Evolutionary conservation across 1,139 yeast species (phyloP).

Genomic region (Pneumocystis carinii): DNA sequence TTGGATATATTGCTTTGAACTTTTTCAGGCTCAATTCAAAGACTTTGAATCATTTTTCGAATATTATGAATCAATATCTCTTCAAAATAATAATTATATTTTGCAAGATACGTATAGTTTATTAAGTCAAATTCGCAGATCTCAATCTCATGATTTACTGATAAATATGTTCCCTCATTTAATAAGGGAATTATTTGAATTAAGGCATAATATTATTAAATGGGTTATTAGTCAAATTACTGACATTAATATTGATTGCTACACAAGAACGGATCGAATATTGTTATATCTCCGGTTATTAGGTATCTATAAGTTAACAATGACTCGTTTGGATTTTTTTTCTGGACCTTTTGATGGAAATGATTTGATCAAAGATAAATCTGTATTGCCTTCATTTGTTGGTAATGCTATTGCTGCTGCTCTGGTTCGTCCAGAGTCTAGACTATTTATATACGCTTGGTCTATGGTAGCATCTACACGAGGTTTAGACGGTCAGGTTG

Average conservation of each 20-base stretch:
- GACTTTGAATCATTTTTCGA: constrained; percentile 45
- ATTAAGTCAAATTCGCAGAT: constrained; percentile 42
- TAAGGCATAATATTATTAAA: constrained; percentile 52
- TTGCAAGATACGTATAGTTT: constrained; percentile 59
- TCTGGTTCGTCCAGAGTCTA: constrained; percentile 63
- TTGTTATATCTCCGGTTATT: constrained; percentile 50
- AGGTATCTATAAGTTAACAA: constrained; percentile 52
- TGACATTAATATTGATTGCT: constrained; percentile 40
- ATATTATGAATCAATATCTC: constrained; percentile 34
- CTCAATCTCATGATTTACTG: constrained; percentile 28
- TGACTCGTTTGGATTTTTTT: constrained; percentile 48
- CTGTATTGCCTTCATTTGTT: constrained; percentile 58
- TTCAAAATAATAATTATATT: constrained; percentile 41
- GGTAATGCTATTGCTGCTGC: constrained; percentile 71
- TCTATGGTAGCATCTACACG: constrained; percentile 34
- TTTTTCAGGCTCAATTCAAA: constrained; percentile 51
- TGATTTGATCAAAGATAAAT: constrained; percentile 16
- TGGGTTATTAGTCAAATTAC: constrained; percentile 53
- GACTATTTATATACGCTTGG: constrained; percentile 58
- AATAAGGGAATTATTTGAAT: constrained; percentile 47
- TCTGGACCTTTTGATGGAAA: constrained; percentile 27
- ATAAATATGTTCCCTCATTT: constrained; percentile 55
- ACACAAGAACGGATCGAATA: constrained; percentile 58
- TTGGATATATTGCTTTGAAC: constrained; percentile 66
- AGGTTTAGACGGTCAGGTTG: constrained; percentile 19